A percentile compares a stretch with the other conserved stretches of the same genome.
Conservation (phyloP, 345 rosid species). For the Euphorbia peplus region DNA sequence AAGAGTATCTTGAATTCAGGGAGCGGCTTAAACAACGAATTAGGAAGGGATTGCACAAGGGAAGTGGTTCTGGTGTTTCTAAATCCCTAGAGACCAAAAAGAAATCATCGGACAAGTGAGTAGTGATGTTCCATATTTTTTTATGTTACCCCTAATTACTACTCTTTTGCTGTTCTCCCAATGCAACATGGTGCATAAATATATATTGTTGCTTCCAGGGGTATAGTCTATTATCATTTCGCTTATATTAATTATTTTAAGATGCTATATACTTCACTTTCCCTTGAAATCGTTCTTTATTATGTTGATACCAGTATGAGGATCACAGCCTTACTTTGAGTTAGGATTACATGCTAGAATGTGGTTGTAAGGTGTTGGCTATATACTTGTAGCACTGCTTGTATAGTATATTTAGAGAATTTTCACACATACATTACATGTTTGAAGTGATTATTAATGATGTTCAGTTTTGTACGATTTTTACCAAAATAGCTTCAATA, state of each 20-base stretch:
- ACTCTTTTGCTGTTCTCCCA: background rate
- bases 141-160: background rate
- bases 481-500: background rate
- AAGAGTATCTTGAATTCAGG: slow-evolving; percentile 64
- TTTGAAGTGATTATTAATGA: background rate
- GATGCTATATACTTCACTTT: background rate
- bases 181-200: background rate
- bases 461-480: background rate
- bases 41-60: slow-evolving; percentile 51
- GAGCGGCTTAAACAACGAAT: slow-evolving; percentile 58
- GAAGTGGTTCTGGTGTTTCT: slow-evolving; percentile 29
- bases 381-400: background rate
- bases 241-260: background rate
- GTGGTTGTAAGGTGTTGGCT: background rate
- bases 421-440: background rate
- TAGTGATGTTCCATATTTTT: slow-evolving; percentile 9
- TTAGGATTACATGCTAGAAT: background rate
- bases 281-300: background rate
- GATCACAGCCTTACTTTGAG: background rate
- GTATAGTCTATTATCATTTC: background rate
- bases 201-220: background rate
- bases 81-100: slow-evolving; percentile 40
- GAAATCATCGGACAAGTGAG: slow-evolving; percentile 58
- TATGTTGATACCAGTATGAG: background rate
- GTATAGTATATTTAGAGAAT: background rate